Conservation (phyloP, 768 basidiomycete genomes). For the Mycena rosella region DNA sequence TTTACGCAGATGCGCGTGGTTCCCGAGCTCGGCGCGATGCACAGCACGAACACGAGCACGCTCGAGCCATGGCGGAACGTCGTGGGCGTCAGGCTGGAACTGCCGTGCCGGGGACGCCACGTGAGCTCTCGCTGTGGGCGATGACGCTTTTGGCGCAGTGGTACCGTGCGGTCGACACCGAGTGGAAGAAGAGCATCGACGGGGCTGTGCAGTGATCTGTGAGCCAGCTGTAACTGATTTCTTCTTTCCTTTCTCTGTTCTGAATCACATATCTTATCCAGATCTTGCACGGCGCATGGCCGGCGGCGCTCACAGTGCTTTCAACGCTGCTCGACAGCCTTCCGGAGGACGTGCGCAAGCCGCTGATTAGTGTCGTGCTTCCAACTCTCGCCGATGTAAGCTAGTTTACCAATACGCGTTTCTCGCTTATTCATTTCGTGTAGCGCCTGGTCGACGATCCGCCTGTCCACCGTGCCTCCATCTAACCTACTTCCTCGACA, state of each 20-base stretch:
- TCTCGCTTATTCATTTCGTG: conserved; percentile 7
- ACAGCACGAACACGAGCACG: conserved; percentile 35
- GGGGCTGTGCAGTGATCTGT: conserved; percentile 57
- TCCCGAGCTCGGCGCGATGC: conserved; percentile 58
- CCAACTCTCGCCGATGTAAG: conserved; percentile 67
- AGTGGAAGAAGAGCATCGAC: conserved; percentile 60
- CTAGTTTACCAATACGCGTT: conserved; percentile 1
- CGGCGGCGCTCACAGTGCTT: conserved; percentile 53
- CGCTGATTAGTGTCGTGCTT: conserved; percentile 54
- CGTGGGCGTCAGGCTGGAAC: conserved; percentile 58
- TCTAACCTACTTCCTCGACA: conserved; percentile 65
- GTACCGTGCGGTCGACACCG: conserved; percentile 50
- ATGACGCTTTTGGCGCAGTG: conserved; percentile 51
- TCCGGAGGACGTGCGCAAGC: conserved; percentile 62
- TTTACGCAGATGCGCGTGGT: conserved; percentile 58
- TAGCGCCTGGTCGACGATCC: conserved; percentile 70
- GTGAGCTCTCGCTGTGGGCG: conserved; percentile 47
- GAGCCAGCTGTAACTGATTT: conserved; percentile 37
- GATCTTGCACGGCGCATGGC: conserved; percentile 60
- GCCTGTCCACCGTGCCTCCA: conserved; percentile 58
- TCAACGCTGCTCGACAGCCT: conserved; percentile 57
- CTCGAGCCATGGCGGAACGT: conserved; percentile 55
- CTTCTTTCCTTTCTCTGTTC: conserved; percentile 5
- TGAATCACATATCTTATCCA: conserved; percentile 28
- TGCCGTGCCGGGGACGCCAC: conserved; percentile 47